Percentiles rank a stretch among this genome's conserved stretches.
Conservation (phyloP, 371 early-diverging fungal species). For the Zancudomyces culisetae region DNA sequence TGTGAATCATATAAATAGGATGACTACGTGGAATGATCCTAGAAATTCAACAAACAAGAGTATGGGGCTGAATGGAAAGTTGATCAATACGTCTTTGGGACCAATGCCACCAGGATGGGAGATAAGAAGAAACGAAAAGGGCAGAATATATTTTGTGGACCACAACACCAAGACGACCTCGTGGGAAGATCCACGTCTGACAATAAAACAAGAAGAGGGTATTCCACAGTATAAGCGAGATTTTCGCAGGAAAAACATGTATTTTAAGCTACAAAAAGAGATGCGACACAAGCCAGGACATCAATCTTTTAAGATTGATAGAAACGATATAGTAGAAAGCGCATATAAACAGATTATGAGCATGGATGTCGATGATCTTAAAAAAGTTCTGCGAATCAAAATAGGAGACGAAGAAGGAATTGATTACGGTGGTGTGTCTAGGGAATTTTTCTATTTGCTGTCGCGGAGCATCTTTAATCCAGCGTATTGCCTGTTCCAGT, state of each 20-base stretch:
- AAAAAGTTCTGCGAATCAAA: slow-evolving; percentile 89
- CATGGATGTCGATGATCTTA: slow-evolving; percentile 61
- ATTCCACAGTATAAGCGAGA: slow-evolving; percentile 96
- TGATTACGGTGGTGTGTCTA: slow-evolving; percentile 93
- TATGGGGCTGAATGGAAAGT: too few relatives aligned
- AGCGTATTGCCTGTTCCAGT: slow-evolving; percentile 89
- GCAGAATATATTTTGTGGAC: slow-evolving; percentile 84
- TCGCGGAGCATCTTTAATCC: slow-evolving; percentile 98
- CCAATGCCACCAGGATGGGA: slow-evolving; percentile 92
- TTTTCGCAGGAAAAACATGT: slow-evolving; percentile 85
- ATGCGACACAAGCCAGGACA: slow-evolving; percentile 73
- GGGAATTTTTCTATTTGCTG: slow-evolving; percentile 91
- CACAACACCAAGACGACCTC: slow-evolving; percentile 85
- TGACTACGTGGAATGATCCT: slow-evolving; percentile 82
- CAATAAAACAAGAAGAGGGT: slow-evolving; percentile 75
- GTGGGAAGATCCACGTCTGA: slow-evolving; percentile 91
- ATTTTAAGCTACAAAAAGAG: slow-evolving; percentile 83
- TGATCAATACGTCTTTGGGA: slow-evolving; percentile 32
- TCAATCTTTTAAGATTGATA: slow-evolving; percentile 73
- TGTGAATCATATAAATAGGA: slow-evolving; percentile 81
- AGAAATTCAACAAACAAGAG: slow-evolving; percentile 27
- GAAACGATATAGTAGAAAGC: slow-evolving; percentile 80
- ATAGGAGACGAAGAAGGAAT: slow-evolving; percentile 96
- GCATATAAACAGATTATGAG: slow-evolving; percentile 84
- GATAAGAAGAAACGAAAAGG: slow-evolving; percentile 86